Evolutionary conservation across 2,329 filamentous ascomycete genomes (phyloP).

Genomic region (Xylariaceae sp.): DNA sequence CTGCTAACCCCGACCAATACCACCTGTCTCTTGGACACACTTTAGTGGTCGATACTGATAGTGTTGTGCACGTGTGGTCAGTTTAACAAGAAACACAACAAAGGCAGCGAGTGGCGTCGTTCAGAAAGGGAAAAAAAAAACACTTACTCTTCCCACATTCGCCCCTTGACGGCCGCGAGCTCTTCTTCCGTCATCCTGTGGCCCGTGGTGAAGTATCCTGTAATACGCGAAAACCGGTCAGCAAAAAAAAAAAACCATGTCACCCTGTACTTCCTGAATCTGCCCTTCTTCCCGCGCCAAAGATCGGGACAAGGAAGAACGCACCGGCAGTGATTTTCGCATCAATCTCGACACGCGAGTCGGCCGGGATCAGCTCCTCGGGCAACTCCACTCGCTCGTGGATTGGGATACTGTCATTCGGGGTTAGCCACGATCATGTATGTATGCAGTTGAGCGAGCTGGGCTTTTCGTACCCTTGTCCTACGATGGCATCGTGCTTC

Average conservation of each 20-base stretch:
- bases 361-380: slow-evolving; percentile 86
- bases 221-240: slow-evolving; percentile 25
- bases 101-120: no score
- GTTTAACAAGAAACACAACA: no score
- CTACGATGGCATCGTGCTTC: slow-evolving; percentile 86
- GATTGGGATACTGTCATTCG: slow-evolving; percentile 66
- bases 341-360: slow-evolving; percentile 97
- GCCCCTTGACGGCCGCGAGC: slow-evolving; percentile 76
- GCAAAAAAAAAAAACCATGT: no score
- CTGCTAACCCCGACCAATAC: slow-evolving; percentile 13
- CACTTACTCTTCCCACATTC: slow-evolving; percentile 80
- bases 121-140: no score
- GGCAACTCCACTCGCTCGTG: slow-evolving; percentile 87
- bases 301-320: slow-evolving; percentile 1
- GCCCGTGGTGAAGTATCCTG: slow-evolving; percentile 76
- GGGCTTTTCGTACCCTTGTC: slow-evolving; percentile 66
- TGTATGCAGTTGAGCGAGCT: slow-evolving; percentile 15
- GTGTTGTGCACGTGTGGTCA: slow-evolving; percentile 22
- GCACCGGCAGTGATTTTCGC: slow-evolving; percentile 92
- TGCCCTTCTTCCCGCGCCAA: slow-evolving; percentile 8
- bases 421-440: slow-evolving; percentile 17
- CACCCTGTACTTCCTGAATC: no score
- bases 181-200: slow-evolving; percentile 86
- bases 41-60: slow-evolving; percentile 38
- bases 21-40: slow-evolving; percentile 13